Conservation (phyloP, 164 flowering plant genomes). For the Aristolochia fimbriata region DNA sequence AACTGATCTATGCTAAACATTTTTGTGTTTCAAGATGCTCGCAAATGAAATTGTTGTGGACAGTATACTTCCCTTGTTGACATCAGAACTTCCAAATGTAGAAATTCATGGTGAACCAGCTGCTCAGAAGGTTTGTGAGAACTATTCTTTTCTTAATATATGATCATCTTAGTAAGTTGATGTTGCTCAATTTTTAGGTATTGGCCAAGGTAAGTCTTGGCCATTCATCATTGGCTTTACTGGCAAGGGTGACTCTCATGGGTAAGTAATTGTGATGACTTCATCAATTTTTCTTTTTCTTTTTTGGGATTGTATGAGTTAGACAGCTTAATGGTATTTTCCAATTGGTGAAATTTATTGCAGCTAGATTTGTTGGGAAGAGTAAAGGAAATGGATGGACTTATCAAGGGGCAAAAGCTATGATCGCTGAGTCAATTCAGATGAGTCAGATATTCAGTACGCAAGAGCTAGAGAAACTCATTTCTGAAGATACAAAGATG, state of each 20-base stretch:
- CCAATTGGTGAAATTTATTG: neutral
- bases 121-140: constrained; percentile 47
- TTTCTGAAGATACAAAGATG: constrained; percentile 53
- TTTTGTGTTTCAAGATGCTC: constrained; percentile 54
- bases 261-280: constrained; percentile 37
- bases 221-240: constrained; percentile 66
- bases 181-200: constrained; percentile 32
- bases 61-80: constrained; percentile 55
- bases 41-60: constrained; percentile 88
- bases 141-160: constrained; percentile 3
- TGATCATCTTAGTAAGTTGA: constrained; percentile 5
- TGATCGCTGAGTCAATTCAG: constrained; percentile 64
- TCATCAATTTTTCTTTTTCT: neutral
- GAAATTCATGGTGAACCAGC: constrained; percentile 49
- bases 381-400: constrained; percentile 69
- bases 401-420: constrained; percentile 51
- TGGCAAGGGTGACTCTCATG: constrained; percentile 75
- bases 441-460: constrained; percentile 57
- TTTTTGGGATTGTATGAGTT: neutral
- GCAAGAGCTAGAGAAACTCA: constrained; percentile 54
- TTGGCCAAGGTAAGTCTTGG: constrained; percentile 69
- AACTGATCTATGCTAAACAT: neutral
- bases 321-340: neutral
- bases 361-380: constrained; percentile 75
- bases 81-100: constrained; percentile 45